These are phyloP conservation scores for Termitomyces sp. DNA, from an alignment of 1,284 basidiomycete species.

Conservation along the genomic window DNA sequence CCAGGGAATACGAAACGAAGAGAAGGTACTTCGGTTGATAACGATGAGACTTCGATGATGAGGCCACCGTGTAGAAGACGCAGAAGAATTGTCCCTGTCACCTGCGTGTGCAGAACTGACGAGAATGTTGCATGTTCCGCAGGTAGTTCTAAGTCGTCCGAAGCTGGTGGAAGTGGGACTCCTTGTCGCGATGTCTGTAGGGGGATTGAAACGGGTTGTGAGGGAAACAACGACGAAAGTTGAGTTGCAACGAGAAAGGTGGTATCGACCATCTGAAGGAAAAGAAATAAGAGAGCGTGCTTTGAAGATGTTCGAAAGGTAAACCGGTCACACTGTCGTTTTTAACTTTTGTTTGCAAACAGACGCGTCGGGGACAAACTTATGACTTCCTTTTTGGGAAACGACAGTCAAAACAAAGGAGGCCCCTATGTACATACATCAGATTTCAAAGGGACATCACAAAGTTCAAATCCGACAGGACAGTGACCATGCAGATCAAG, in stretches of 20 bases:
- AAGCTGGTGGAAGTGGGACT: constrained; percentile 39
- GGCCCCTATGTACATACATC: no score
- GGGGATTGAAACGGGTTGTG: constrained; percentile 48
- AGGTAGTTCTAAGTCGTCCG: constrained; percentile 49
- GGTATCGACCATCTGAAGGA: constrained; percentile 30
- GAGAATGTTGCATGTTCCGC: constrained; percentile 73
- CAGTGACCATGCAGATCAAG: background rate
- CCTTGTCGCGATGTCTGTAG: constrained; percentile 56
- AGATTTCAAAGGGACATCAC: no score
- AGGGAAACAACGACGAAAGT: constrained; percentile 57
- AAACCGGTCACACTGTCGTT: background rate
- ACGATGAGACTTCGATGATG: constrained; percentile 72
- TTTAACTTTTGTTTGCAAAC: background rate
- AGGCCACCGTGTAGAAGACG: constrained; percentile 73
- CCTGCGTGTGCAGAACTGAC: constrained; percentile 50
- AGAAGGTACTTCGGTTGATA: constrained; percentile 58
- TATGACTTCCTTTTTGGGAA: constrained; percentile 12
- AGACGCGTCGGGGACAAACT: constrained; percentile 12
- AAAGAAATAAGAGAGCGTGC: background rate
- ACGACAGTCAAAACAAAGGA: background rate
- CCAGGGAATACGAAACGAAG: constrained; percentile 79
- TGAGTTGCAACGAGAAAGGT: constrained; percentile 56
- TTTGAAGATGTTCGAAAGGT: background rate
- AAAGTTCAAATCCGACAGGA: background rate
- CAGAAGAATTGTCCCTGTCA: constrained; percentile 65